Evolutionary conservation across 345 rosid species (phyloP).

Genomic region (Salix dunnii): DNA sequence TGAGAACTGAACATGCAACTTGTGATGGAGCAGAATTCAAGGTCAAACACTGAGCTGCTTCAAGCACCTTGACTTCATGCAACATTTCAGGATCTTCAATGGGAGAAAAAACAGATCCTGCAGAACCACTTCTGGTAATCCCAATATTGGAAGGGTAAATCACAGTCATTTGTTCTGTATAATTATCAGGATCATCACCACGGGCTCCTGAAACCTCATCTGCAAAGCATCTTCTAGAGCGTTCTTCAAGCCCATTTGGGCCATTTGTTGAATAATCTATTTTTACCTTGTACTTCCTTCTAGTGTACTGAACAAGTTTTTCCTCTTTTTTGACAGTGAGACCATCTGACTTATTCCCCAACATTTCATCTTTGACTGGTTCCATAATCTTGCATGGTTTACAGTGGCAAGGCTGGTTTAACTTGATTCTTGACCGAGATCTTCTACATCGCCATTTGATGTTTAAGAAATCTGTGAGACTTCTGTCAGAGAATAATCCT

Average conservation of each 20-base stretch:
- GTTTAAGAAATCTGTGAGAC: constrained; percentile 38
- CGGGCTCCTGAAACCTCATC: constrained; percentile 29
- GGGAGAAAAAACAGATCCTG: constrained; percentile 15
- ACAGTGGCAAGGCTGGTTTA: constrained; percentile 26
- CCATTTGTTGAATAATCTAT: constrained; percentile 38
- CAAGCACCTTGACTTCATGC: constrained; percentile 35
- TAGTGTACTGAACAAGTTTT: constrained; percentile 67
- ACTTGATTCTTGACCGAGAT: constrained; percentile 65
- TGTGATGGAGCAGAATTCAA: constrained; percentile 29
- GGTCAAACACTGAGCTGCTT: constrained; percentile 23
- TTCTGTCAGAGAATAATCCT: constrained; percentile 56
- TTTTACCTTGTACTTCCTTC: constrained; percentile 61
- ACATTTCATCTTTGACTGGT: constrained; percentile 24
- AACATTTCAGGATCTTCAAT: constrained; percentile 16
- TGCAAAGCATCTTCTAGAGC: constrained; percentile 8
- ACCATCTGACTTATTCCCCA: constrained; percentile 27
- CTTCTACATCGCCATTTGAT: constrained; percentile 71
- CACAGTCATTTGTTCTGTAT: constrained; percentile 11
- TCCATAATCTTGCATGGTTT: constrained; percentile 39
- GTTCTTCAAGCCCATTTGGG: constrained; percentile 18
- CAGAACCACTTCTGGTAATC: constrained; percentile 8
- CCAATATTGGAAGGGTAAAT: constrained; percentile 8
- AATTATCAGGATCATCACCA: constrained; percentile 16
- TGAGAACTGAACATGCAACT: constrained; percentile 21
- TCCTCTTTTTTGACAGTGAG: constrained; percentile 37